Base-by-base conservation (phyloP, 1,139 yeast genomes). In the Hansenula lynferdii region DNA sequence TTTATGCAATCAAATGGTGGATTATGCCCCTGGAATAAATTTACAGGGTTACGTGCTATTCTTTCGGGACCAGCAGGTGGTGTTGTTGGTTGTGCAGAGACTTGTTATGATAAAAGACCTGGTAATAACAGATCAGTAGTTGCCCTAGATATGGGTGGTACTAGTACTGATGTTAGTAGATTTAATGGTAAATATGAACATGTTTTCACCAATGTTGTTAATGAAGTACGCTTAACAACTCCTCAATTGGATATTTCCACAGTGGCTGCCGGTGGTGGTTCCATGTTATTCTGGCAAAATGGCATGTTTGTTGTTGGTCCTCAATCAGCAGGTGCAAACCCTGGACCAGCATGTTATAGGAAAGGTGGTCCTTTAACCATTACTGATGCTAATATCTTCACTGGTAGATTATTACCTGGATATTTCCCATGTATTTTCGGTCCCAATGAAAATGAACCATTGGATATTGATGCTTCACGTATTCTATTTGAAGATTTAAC, bases 1-100 rank as follows among this genome's bases (percentile, higher is more conserved):
- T 75, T 76, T 51, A 76, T 76, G 81, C 78, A 75, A 52, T 73
- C 80, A 16, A 80, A 76, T 53, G 82, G 82, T 48, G 82, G 81
- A 8, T 57, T 76, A 39, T 75, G 73, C 17, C 72, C 72, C 37
- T 69, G 68, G 34, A 47, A 58, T 21, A 63, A 64, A 27, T 75
- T 76, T 48, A 64, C 79, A 0, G 80, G 82, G 10, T 56, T 76
- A 26, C 65, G 65, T 40, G 76, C 81, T 4, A 69, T 76, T 30
- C 53, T 76, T 22, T 75, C 80, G 1, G 82, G 82, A 3, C 82
- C 82, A 11, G 82, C 81, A 7, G 82, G 81, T 41, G 82, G 82
- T 40, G 80, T 75, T 19, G 80, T 76, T 25, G 82, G 81, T 5
- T 68, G 70, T 41, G 66, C 80, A 1, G 60, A 66, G 34, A 75